phyloP scores from a whole-genome alignment of 2,329 filamentous ascomycete species.

The Dactylellina sp. region DNA sequence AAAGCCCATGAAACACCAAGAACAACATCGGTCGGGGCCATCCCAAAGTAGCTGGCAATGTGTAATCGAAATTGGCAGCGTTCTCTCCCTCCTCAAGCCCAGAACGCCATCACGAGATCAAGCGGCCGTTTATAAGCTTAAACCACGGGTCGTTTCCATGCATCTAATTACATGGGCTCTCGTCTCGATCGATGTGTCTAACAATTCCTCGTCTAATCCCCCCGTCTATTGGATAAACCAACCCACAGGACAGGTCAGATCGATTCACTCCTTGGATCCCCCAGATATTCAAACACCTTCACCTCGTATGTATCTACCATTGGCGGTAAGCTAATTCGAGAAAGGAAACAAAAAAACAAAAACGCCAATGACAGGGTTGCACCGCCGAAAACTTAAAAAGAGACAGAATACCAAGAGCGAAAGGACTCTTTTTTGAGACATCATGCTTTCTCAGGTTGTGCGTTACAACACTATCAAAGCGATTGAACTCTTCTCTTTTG shows the following conservation, averaged over 20 bases:
- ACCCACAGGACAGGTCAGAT: not conserved
- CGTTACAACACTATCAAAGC: constrained; percentile 27
- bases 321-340: constrained; percentile 25
- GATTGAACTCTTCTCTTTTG: not conserved
- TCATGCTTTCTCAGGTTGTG: constrained; percentile 21
- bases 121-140: constrained; percentile 31
- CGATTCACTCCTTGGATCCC: not conserved
- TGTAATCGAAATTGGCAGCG: not conserved
- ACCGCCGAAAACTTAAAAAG: constrained; percentile 42
- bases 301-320: constrained; percentile 38
- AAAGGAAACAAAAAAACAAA: not conserved
- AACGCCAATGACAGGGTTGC: constrained; percentile 9
- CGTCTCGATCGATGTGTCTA: constrained; percentile 28
- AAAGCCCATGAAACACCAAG: constrained; percentile 44
- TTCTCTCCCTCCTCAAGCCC: too few relatives aligned
- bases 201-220: constrained; percentile 39
- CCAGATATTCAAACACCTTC: constrained; percentile 4
- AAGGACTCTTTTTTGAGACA: constrained; percentile 17
- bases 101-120: constrained; percentile 22
- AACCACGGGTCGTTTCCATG: constrained; percentile 33
- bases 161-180: constrained; percentile 19
- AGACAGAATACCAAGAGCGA: constrained; percentile 1
- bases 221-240: constrained; percentile 31
- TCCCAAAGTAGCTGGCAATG: constrained; percentile 5
- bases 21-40: constrained; percentile 20